phyloP scores from a whole-genome alignment of 768 basidiomycete genomes.

The Mrakia blollopis region DNA sequence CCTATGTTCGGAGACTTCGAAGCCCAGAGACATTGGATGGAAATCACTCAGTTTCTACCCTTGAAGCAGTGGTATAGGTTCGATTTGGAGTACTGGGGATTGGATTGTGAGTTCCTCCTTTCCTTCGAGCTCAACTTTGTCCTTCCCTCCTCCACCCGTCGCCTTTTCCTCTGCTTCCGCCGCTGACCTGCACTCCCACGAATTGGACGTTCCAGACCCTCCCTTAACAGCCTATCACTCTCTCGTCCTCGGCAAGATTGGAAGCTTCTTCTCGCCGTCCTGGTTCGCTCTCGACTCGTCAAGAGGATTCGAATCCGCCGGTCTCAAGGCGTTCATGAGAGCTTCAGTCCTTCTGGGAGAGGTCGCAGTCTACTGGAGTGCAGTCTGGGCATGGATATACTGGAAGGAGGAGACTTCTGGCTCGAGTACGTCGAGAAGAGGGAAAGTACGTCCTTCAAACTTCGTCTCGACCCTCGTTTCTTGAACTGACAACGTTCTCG shows the following conservation, averaged over 20 bases:
- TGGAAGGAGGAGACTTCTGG: slow-evolving; percentile 57
- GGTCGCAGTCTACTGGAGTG: slow-evolving; percentile 65
- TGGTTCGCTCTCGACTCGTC: slow-evolving; percentile 72
- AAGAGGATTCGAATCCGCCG: slow-evolving; percentile 63
- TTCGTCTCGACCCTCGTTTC: no score
- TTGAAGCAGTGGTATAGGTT: slow-evolving; percentile 76
- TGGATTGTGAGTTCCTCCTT: slow-evolving; percentile 56
- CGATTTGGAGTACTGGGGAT: slow-evolving; percentile 84
- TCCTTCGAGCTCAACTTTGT: background rate
- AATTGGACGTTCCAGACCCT: slow-evolving; percentile 52
- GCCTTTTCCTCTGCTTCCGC: background rate
- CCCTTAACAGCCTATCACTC: slow-evolving; percentile 75
- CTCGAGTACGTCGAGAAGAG: slow-evolving; percentile 56
- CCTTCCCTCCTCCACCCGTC: background rate
- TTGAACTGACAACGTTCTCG: no score
- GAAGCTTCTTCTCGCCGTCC: slow-evolving; percentile 51
- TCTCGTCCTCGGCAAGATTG: slow-evolving; percentile 45
- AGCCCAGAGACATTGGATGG: slow-evolving; percentile 95
- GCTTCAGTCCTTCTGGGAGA: slow-evolving; percentile 66
- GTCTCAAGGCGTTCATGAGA: slow-evolving; percentile 74
- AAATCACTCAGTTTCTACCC: slow-evolving; percentile 73
- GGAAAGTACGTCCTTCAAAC: slow-evolving; percentile 56
- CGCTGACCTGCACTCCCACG: background rate
- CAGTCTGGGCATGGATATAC: slow-evolving; percentile 59
- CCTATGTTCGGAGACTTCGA: slow-evolving; percentile 91